These are phyloP conservation scores for Candida smagusa DNA, from an alignment of 1,139 yeast species.

Conservation along the genomic window DNA sequence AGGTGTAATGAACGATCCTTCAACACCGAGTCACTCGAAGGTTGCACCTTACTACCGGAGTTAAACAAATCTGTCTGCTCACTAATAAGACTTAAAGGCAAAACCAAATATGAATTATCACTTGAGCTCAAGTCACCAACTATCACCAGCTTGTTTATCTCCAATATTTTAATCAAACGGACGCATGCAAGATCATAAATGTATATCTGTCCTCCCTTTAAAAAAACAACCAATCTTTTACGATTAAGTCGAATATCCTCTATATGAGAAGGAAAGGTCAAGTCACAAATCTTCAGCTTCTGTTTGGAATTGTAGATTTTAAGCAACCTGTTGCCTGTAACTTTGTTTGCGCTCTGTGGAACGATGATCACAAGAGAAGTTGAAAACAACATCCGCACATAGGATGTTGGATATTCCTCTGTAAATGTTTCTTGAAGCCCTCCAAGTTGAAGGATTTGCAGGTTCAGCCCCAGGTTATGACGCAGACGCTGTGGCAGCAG, in stretches of 20 bases:
- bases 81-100: constrained; percentile 27
- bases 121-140: constrained; percentile 49
- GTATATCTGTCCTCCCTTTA: constrained; percentile 61
- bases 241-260: constrained; percentile 63
- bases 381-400: constrained; percentile 62
- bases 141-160: constrained; percentile 14
- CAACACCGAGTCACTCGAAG: constrained; percentile 18
- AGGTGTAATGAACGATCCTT: constrained; percentile 10
- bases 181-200: constrained; percentile 74
- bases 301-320: constrained; percentile 68
- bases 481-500: constrained; percentile 2
- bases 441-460: constrained; percentile 2
- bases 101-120: constrained; percentile 47
- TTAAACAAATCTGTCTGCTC: constrained; percentile 32
- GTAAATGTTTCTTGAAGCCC: constrained; percentile 1
- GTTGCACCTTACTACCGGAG: constrained; percentile 12
- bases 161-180: constrained; percentile 62
- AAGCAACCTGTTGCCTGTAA: constrained; percentile 44
- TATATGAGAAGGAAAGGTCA: constrained; percentile 63
- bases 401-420: constrained; percentile 23
- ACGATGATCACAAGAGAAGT: constrained; percentile 68
- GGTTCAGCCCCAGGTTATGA: constrained; percentile 4
- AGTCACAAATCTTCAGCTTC: constrained; percentile 64
- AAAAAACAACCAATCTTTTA: constrained; percentile 58
- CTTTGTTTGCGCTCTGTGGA: constrained; percentile 40